A percentile compares a stretch with the other conserved stretches of the same genome.
Conservation (phyloP, 176 grass and related monocot genomes). For the Themeda triandra region DNA sequence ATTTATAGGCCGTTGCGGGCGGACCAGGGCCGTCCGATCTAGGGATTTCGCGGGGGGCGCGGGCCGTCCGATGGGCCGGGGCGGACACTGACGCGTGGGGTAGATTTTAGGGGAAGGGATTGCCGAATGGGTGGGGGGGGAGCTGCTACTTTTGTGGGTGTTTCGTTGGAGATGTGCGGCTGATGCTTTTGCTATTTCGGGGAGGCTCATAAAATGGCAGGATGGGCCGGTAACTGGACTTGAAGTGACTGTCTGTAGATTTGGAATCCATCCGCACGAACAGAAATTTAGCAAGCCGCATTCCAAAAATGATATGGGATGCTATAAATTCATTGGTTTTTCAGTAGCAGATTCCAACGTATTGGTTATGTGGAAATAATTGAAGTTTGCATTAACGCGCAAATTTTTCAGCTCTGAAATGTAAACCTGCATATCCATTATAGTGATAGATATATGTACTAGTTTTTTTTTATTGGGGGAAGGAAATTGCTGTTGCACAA, state of each 20-base stretch:
- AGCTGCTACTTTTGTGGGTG: not conserved
- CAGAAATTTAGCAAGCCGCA: not conserved
- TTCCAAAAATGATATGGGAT: not conserved
- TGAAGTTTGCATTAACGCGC: not conserved
- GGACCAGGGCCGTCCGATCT: constrained; percentile 51
- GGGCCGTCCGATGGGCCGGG: constrained; percentile 16
- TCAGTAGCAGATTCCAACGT: not conserved
- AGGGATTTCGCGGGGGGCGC: constrained; percentile 21
- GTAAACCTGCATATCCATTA: too few relatives aligned
- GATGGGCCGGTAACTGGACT: not conserved
- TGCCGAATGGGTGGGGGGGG: not conserved
- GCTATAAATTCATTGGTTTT: not conserved
- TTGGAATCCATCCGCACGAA: not conserved
- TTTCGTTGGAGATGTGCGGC: constrained; percentile 18
- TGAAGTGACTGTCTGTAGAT: not conserved
- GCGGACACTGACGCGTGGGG: constrained; percentile 33
- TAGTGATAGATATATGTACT: too few relatives aligned
- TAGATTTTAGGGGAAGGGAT: too few relatives aligned
- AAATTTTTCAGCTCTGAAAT: not conserved
- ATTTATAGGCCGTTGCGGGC: constrained; percentile 33
- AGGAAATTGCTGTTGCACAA: too few relatives aligned
- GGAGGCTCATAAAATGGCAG: not conserved
- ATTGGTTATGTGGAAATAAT: not conserved
- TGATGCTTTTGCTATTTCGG: constrained; percentile 25
- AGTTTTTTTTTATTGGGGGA: too few relatives aligned